phyloP scores from a whole-genome alignment of 208 protist genomes.

The Leishmania aethiopica region DNA sequence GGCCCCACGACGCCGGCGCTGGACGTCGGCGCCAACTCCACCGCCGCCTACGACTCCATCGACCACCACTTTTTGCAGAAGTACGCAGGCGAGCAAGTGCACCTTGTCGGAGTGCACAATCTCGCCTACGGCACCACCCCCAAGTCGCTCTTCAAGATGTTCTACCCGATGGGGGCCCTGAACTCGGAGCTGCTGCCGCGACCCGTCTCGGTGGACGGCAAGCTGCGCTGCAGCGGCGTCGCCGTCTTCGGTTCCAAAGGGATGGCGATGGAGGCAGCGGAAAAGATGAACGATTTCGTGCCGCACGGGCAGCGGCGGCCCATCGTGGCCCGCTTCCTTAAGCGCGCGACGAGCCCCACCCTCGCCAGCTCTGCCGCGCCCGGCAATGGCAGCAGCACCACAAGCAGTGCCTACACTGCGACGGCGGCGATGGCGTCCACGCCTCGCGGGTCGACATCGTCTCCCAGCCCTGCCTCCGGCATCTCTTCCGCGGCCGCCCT shows the following conservation, averaged over 20 bases:
- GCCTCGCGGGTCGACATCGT: conserved; percentile 3
- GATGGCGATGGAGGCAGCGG: conserved; percentile 67
- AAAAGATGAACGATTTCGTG: conserved; percentile 69
- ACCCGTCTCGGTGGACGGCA: conserved; percentile 47
- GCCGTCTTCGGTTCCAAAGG: conserved; percentile 59
- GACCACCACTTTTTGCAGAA: conserved; percentile 60
- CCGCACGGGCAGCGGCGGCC: conserved; percentile 55
- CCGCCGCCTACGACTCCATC: conserved; percentile 36
- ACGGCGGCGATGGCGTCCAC: conserved; percentile 16
- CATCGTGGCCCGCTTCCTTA: conserved; percentile 56
- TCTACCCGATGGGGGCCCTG: conserved; percentile 74
- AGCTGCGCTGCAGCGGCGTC: conserved; percentile 59
- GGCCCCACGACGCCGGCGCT: neutral
- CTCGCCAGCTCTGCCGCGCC: neutral
- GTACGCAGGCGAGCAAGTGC: conserved; percentile 34
- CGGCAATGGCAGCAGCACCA: neutral
- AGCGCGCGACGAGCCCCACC: conserved; percentile 5
- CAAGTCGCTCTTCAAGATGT: conserved; percentile 56
- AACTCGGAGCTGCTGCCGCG: conserved; percentile 52
- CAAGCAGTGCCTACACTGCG: neutral
- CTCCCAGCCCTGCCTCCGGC: neutral
- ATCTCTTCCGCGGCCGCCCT: conserved; percentile 11
- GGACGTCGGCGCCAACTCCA: neutral
- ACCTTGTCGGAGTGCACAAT: conserved; percentile 78
- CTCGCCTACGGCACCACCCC: conserved; percentile 49